Percentiles rank a stretch among this genome's conserved stretches.
These are phyloP conservation scores for Pinus albicaulis DNA, from an alignment of 75 land plant genomes.

Conservation along the genomic window DNA sequence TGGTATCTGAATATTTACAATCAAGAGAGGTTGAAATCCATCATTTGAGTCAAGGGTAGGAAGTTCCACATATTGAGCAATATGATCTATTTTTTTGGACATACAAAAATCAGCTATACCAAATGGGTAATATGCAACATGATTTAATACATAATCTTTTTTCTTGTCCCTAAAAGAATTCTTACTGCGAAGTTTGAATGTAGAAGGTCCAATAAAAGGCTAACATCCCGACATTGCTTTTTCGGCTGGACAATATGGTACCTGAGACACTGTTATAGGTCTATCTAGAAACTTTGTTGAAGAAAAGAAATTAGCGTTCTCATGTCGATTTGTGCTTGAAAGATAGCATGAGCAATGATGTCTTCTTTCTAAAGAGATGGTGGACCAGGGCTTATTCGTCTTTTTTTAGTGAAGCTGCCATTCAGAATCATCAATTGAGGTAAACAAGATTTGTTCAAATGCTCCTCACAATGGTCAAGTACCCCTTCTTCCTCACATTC, in stretches of 20 bases:
- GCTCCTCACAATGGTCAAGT: constrained; percentile 54
- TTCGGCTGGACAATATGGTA: constrained; percentile 52
- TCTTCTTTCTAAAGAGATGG: constrained; percentile 36
- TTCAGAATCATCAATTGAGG: constrained; percentile 47
- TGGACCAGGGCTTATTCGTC: constrained; percentile 38
- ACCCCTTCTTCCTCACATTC: constrained; percentile 25
- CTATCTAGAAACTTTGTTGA: constrained; percentile 47
- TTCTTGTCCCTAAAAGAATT: constrained; percentile 80
- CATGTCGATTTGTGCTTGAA: constrained; percentile 57
- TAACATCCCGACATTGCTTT: constrained; percentile 62
- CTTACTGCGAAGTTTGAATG: constrained; percentile 62
- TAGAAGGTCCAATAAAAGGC: constrained; percentile 57
- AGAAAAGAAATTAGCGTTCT: constrained; percentile 32
- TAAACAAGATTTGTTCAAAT: constrained; percentile 45
- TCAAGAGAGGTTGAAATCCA: constrained; percentile 66
- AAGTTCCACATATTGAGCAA: constrained; percentile 81
- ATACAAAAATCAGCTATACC: constrained; percentile 84
- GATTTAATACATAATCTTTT: constrained; percentile 69
- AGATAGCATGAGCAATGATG: constrained; percentile 57
- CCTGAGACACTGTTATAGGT: constrained; percentile 72
- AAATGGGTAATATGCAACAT: constrained; percentile 75
- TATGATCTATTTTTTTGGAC: constrained; percentile 74
- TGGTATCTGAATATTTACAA: constrained; percentile 89
- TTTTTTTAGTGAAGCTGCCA: constrained; percentile 31
- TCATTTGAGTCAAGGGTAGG: constrained; percentile 41